phyloP scores from a whole-genome alignment of 73 alveolate species.

The Tetrahymena elliotti region DNA sequence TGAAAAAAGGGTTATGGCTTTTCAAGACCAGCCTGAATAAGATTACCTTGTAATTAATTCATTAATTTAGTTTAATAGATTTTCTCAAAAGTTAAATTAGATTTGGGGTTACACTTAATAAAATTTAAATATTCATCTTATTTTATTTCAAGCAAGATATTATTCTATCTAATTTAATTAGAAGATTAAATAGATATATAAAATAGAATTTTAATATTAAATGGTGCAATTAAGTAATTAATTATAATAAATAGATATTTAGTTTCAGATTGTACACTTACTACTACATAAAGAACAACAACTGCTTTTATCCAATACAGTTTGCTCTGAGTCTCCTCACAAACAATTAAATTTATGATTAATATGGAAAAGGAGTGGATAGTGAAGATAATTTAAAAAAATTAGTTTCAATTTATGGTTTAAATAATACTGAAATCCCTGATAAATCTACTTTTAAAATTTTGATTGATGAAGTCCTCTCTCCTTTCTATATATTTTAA shows the following conservation, averaged over 20 bases:
- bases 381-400: background rate
- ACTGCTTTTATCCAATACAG: background rate
- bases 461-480: conserved; percentile 23
- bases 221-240: too few relatives aligned
- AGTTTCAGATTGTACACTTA: background rate
- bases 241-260: background rate
- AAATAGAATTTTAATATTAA: too few relatives aligned
- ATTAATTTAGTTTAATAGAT: too few relatives aligned
- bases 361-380: background rate
- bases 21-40: background rate
- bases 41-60: background rate
- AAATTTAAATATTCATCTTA: background rate
- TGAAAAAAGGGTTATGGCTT: background rate
- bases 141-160: too few relatives aligned
- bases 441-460: conserved; percentile 12
- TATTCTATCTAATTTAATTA: too few relatives aligned
- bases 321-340: background rate
- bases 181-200: too few relatives aligned
- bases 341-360: too few relatives aligned
- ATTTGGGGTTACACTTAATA: too few relatives aligned
- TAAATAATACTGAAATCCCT: conserved; percentile 39
- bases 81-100: background rate
- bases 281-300: background rate
- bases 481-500: conserved; percentile 31
- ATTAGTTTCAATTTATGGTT: background rate